Percentiles rank a stretch among this genome's conserved stretches.
These are phyloP conservation scores for Sarocladiaceae sp. DNA, from an alignment of 2,329 filamentous ascomycete species.

Conservation along the genomic window DNA sequence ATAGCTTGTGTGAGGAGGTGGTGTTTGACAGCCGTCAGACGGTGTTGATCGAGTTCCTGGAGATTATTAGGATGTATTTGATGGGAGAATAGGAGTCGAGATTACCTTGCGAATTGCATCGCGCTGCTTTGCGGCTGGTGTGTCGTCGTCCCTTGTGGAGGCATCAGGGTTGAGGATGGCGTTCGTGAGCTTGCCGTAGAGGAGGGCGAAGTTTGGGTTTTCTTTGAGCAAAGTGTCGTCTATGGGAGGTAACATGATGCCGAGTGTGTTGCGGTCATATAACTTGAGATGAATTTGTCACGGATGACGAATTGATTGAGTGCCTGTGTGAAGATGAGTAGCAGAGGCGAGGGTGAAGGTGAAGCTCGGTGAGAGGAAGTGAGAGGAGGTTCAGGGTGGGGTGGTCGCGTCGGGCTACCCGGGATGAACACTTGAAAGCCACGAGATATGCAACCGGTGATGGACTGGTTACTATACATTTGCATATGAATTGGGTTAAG, in stretches of 20 bases:
- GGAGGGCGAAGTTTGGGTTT: constrained; percentile 54
- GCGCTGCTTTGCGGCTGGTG: constrained; percentile 38
- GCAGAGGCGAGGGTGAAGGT: too few species aligned
- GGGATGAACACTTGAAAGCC: too few species aligned
- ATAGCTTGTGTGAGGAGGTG: constrained; percentile 47
- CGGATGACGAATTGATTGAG: not conserved
- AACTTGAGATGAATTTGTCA: too few species aligned
- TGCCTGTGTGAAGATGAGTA: not conserved
- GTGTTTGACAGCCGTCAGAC: constrained; percentile 40
- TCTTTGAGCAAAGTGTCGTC: constrained; percentile 46
- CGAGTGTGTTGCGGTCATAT: too few species aligned
- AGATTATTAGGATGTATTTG: not conserved
- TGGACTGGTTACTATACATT: too few species aligned
- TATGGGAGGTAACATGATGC: constrained; percentile 50
- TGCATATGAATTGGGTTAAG: too few species aligned
- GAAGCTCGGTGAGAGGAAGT: too few species aligned
- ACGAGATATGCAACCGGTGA: too few species aligned
- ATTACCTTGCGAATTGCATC: constrained; percentile 42
- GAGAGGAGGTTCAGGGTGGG: too few species aligned
- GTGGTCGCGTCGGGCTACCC: too few species aligned
- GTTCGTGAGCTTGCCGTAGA: constrained; percentile 49
- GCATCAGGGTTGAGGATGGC: constrained; percentile 51
- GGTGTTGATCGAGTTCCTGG: constrained; percentile 44
- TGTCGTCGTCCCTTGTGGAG: constrained; percentile 47
- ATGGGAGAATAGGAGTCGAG: not conserved